Percentiles rank a stretch among this genome's conserved stretches.
phyloP scores from a whole-genome alignment of 2,329 filamentous ascomycete species.

The Rugonectria rugulosa region DNA sequence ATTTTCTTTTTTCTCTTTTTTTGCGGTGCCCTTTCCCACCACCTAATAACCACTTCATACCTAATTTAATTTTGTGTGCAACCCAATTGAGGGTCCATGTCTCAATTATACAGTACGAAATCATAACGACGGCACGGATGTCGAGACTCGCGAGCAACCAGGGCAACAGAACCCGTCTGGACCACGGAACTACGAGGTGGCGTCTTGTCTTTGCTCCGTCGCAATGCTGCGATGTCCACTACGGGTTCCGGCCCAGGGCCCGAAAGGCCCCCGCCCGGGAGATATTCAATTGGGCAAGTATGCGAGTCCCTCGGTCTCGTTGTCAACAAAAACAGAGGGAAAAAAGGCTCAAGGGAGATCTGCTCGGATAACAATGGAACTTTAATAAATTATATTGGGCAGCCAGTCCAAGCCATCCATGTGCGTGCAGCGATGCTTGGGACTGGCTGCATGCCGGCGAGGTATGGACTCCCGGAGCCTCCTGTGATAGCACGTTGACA shows the following conservation, averaged over 20 bases:
- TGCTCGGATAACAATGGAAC: conserved; percentile 1
- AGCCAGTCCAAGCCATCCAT: too few species aligned
- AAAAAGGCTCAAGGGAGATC: background rate
- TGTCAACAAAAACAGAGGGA: too few species aligned
- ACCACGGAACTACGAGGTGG: background rate
- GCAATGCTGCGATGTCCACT: background rate
- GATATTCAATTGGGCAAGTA: too few species aligned
- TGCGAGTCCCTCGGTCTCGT: too few species aligned
- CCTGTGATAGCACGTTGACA: background rate
- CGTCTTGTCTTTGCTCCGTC: background rate
- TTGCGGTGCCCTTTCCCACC: background rate
- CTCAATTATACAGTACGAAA: background rate
- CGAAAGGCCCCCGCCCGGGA: too few species aligned
- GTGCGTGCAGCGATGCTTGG: too few species aligned
- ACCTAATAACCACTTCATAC: background rate
- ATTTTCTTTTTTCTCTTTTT: background rate
- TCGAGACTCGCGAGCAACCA: background rate
- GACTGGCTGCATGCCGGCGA: too few species aligned
- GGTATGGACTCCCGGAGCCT: background rate
- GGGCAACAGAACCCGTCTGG: background rate
- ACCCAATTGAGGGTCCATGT: background rate
- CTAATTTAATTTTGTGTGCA: background rate
- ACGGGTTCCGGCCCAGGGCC: background rate
- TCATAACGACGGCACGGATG: background rate
- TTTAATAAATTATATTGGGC: too few species aligned